These are phyloP conservation scores for Fusarium sororula DNA, from an alignment of 2,329 filamentous ascomycete genomes.

Conservation along the genomic window DNA sequence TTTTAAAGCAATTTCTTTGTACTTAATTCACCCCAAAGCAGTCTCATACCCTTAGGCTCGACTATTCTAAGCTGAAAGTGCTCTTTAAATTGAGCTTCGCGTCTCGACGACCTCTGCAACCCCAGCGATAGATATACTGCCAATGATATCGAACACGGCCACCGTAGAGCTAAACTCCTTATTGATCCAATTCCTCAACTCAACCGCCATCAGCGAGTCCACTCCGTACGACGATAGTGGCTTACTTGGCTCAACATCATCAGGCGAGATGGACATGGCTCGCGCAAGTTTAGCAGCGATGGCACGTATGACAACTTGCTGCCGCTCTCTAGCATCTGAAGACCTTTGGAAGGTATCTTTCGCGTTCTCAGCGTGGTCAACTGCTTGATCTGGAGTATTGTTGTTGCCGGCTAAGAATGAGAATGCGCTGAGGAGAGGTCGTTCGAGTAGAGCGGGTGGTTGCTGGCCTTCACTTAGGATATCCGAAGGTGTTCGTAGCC, in stretches of 20 bases:
- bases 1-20: no score
- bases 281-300: constrained; percentile 45
- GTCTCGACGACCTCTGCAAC: not conserved
- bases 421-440: not conserved
- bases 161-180: not conserved
- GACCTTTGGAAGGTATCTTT: constrained; percentile 40
- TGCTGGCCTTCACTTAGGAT: not conserved
- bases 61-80: accelerated
- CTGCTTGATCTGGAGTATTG: accelerated
- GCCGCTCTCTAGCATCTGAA: not conserved
- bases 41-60: accelerated
- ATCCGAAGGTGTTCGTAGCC: not conserved
- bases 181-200: constrained; percentile 54
- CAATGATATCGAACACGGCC: not conserved
- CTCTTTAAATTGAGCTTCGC: not conserved
- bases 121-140: not conserved
- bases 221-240: constrained; percentile 37
- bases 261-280: constrained; percentile 44
- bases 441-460: not conserved
- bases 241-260: constrained; percentile 34
- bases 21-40: no score
- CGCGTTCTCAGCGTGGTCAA: not conserved
- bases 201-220: constrained; percentile 53
- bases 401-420: not conserved
- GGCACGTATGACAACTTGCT: constrained; percentile 14